Conservation (phyloP, 129 eudicot genomes). For the Saussurea involucrata region DNA sequence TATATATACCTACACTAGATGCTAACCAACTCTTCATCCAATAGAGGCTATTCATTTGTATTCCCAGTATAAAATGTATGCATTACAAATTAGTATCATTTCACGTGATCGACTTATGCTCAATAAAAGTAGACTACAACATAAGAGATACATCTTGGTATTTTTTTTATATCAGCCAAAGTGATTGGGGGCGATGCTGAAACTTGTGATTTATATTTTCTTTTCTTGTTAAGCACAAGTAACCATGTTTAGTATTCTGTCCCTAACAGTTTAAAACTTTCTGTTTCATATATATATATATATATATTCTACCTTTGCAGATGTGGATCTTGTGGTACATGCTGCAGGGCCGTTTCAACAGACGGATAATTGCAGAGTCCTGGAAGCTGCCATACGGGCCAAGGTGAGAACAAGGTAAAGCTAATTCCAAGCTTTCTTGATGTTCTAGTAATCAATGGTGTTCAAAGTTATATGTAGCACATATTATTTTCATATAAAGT, state of each 20-base stretch:
- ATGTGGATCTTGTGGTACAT: slow-evolving; percentile 91
- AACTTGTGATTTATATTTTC: too few relatives aligned
- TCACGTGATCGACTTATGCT: background rate
- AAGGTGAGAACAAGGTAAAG: slow-evolving; percentile 93
- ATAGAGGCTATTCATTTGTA: background rate
- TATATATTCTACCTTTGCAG: slow-evolving; percentile 40
- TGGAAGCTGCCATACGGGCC: slow-evolving; percentile 95
- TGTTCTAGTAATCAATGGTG: background rate
- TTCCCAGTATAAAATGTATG: background rate
- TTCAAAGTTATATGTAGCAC: background rate
- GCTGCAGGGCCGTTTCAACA: slow-evolving; percentile 97
- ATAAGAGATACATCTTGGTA: background rate
- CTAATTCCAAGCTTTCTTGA: slow-evolving; percentile 1
- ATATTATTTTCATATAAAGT: background rate
- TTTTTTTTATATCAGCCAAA: background rate
- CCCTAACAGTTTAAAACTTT: background rate
- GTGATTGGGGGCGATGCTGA: too few relatives aligned
- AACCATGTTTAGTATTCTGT: background rate
- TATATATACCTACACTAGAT: background rate
- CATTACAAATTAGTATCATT: background rate
- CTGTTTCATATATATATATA: background rate
- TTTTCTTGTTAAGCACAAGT: background rate
- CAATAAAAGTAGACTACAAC: background rate
- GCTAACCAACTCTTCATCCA: background rate
- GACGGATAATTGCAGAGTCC: slow-evolving; percentile 71